A percentile compares a stretch with the other conserved stretches of the same genome.
Conservation (phyloP, 345 rosid genomes). For the Eutrema japonicum region DNA sequence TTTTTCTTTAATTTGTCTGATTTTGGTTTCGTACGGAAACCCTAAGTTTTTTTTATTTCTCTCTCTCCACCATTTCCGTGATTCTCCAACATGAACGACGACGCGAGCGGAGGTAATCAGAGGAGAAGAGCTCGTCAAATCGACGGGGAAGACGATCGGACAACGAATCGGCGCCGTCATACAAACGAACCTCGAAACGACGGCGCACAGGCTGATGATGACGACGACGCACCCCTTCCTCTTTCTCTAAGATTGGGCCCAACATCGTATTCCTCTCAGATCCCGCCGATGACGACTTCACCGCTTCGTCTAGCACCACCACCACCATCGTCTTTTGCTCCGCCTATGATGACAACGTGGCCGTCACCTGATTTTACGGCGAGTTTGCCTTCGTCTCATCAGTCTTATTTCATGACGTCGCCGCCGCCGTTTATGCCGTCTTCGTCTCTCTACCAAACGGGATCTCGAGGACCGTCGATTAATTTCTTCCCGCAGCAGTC, state of each 20-base stretch:
- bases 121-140: background rate
- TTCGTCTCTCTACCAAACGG: background rate
- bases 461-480: constrained; percentile 16
- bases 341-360: constrained; percentile 10
- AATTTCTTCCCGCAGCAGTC: background rate
- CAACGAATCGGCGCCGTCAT: constrained; percentile 10
- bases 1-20: constrained; percentile 7
- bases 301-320: constrained; percentile 1
- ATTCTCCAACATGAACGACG: constrained; percentile 9
- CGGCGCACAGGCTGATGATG: constrained; percentile 1
- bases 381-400: background rate
- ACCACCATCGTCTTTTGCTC: background rate
- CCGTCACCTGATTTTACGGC: background rate
- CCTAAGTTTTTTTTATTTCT: background rate
- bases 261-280: constrained; percentile 14
- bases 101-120: background rate
- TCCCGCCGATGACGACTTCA: background rate
- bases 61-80: background rate
- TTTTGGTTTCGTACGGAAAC: constrained; percentile 10
- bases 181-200: background rate
- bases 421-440: background rate
- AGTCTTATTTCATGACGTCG: background rate
- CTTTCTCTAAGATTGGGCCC: constrained; percentile 29
- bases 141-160: background rate
- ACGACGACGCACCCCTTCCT: background rate